Evolutionary conservation across 352 stramenopile species (phyloP).

Genomic region (Phytophthora niederhauseri): DNA sequence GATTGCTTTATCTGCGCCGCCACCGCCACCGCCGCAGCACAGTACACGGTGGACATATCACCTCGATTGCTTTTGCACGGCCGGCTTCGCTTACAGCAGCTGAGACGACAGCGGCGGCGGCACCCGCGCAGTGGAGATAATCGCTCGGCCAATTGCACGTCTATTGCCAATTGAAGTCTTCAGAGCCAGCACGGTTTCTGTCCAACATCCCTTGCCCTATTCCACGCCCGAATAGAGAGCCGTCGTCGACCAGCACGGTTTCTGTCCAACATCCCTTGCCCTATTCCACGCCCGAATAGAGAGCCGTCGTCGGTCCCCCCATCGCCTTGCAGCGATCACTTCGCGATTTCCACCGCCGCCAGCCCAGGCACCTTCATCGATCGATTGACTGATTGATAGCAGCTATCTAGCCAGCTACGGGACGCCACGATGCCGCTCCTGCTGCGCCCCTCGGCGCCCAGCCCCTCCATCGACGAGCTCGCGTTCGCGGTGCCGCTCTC

Average conservation of each 20-base stretch:
- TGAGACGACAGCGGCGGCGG: not conserved
- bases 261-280: slow-evolving; percentile 15
- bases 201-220: slow-evolving; percentile 5
- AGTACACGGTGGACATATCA: not conserved
- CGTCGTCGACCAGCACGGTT: slow-evolving; percentile 1
- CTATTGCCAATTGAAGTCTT: slow-evolving; percentile 22
- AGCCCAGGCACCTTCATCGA: not conserved
- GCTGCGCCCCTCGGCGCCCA: slow-evolving; percentile 65
- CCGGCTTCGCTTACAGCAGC: slow-evolving; percentile 9
- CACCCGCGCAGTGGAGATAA: not conserved
- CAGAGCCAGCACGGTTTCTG: slow-evolving; percentile 14
- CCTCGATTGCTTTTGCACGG: not conserved
- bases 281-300: slow-evolving; percentile 1
- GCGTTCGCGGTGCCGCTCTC: slow-evolving; percentile 51
- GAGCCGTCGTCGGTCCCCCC: not conserved
- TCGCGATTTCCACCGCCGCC: slow-evolving; percentile 27
- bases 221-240: slow-evolving; percentile 1
- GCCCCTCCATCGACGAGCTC: slow-evolving; percentile 77
- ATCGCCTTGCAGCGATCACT: slow-evolving; percentile 23
- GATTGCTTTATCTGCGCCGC: slow-evolving; percentile 13
- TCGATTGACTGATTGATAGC: not conserved
- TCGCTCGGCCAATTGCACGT: not conserved
- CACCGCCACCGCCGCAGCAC: not conserved
- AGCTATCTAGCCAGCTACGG: too few relatives aligned
- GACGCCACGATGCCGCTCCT: slow-evolving; percentile 65